Conservation (phyloP, 2,329 filamentous ascomycete genomes). For the Aspergillus awamori region DNA sequence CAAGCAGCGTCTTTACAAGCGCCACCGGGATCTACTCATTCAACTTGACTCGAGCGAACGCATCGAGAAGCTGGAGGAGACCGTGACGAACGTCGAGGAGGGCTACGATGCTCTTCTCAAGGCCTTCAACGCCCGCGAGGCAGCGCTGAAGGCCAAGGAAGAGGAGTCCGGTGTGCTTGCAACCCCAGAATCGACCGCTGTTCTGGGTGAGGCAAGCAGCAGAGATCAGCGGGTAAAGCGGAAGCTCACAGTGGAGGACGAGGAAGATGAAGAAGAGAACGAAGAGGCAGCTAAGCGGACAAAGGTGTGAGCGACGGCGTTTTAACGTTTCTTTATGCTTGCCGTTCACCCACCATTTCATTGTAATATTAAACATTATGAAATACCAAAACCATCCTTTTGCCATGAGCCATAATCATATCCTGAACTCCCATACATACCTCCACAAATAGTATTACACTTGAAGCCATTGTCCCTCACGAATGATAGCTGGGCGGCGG, state of each 20-base stretch:
- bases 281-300: constrained; percentile 32
- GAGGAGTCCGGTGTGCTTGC: constrained; percentile 26
- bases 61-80: constrained; percentile 62
- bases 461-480: not conserved
- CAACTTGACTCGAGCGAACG: constrained; percentile 61
- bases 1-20: constrained; percentile 64
- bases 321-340: constrained; percentile 6
- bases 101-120: constrained; percentile 61
- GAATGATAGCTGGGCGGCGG: constrained; percentile 27
- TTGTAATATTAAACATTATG: constrained; percentile 16
- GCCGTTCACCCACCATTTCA: not conserved
- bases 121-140: constrained; percentile 38
- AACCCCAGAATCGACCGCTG: constrained; percentile 29
- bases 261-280: constrained; percentile 30
- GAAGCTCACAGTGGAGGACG: constrained; percentile 37
- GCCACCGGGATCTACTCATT: constrained; percentile 61
- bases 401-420: not conserved
- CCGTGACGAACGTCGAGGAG: constrained; percentile 59
- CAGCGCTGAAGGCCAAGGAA: constrained; percentile 31
- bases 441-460: not conserved
- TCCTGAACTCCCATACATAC: not conserved
- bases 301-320: constrained; percentile 29
- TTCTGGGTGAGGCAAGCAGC: constrained; percentile 29
- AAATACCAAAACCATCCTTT: not conserved
- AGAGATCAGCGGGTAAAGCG: constrained; percentile 32